Evolutionary conservation across 805 yeast species (phyloP).

Genomic region (Saturnispora galanensis): DNA sequence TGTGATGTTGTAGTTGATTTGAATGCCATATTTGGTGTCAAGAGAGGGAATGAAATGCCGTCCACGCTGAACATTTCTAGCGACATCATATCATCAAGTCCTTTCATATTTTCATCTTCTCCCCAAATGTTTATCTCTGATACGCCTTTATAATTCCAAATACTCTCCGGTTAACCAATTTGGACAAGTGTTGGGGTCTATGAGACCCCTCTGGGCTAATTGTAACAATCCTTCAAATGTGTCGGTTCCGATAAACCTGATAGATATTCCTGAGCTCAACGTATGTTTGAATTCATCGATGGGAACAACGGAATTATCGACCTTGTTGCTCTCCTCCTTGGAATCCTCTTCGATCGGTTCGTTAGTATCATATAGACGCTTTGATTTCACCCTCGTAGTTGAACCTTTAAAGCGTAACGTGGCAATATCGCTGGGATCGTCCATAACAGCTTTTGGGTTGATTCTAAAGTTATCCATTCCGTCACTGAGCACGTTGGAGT

Average conservation of each 20-base stretch:
- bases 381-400: slow-evolving; percentile 30
- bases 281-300: slow-evolving; percentile 41
- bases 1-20: background rate
- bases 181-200: slow-evolving; percentile 52
- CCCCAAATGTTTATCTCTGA: background rate
- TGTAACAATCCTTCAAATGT: slow-evolving; percentile 74
- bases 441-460: slow-evolving; percentile 19
- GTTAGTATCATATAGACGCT: slow-evolving; percentile 10
- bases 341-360: slow-evolving; percentile 1
- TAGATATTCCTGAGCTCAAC: slow-evolving; percentile 20
- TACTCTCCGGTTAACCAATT: slow-evolving; percentile 76
- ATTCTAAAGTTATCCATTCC: slow-evolving; percentile 33
- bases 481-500: slow-evolving; percentile 50
- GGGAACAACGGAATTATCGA: slow-evolving; percentile 42
- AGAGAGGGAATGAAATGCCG: background rate
- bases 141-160: slow-evolving; percentile 2
- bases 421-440: slow-evolving; percentile 29
- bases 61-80: background rate
- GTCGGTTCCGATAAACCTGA: slow-evolving; percentile 53
- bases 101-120: background rate
- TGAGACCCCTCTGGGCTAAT: slow-evolving; percentile 38
- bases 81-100: background rate
- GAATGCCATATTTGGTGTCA: background rate
- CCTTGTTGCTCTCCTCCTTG: slow-evolving; percentile 10
- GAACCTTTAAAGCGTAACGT: slow-evolving; percentile 54